phyloP scores from a whole-genome alignment of 1,284 basidiomycete genomes.

The Irpex sp. region DNA sequence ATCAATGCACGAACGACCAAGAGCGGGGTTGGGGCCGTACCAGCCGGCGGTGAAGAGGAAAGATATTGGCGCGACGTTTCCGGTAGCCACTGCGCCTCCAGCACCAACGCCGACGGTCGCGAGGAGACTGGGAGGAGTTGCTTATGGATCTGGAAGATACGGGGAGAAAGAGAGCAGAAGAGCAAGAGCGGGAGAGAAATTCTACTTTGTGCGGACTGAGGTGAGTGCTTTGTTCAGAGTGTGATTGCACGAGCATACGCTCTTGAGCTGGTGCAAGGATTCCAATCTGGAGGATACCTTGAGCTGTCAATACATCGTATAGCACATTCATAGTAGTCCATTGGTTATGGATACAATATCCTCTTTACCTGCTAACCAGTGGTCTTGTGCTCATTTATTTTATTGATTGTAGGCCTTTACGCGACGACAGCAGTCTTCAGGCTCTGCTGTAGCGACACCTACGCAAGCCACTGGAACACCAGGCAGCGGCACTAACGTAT shows the following conservation, averaged over 20 bases:
- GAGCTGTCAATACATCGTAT: no score
- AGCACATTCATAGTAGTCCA: no score
- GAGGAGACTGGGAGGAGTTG: neutral
- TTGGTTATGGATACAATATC: no score
- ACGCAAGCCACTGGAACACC: neutral
- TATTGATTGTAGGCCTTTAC: neutral
- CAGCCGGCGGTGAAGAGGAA: neutral
- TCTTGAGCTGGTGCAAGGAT: no score
- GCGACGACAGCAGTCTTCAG: neutral
- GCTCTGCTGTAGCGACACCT: neutral
- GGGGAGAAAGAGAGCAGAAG: neutral
- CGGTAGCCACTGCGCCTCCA: neutral
- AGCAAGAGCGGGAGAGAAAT: neutral
- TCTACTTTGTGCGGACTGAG: neutral
- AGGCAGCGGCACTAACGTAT: neutral
- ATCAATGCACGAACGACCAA: no score
- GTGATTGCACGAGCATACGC: no score
- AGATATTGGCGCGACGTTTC: neutral
- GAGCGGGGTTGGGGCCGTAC: neutral
- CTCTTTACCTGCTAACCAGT: no score
- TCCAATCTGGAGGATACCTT: no score
- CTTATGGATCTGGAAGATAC: neutral
- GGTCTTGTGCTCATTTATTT: no score
- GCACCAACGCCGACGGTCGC: neutral
- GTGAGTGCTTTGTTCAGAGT: neutral